Base-by-base conservation (phyloP, 2,329 filamentous ascomycete genomes). In the Cytospora piceicola region DNA sequence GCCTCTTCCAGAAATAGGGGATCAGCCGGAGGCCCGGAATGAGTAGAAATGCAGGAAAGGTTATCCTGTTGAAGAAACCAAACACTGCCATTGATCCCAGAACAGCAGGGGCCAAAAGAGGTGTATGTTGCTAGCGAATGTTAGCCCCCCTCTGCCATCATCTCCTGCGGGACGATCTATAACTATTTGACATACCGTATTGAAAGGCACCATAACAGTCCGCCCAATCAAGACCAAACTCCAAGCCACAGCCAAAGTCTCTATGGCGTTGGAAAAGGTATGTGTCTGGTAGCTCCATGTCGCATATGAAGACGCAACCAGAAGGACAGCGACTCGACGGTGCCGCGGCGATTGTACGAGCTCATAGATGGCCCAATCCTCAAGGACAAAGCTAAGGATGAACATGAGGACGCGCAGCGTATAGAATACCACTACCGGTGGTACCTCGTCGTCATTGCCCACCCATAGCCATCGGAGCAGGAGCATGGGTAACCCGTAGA, bases 241-340 rank as follows among this genome's bases (percentile, higher is more conserved):
- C 95, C 95, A 99, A 62, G 92, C 87, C 60, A 99, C 93, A 59
- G 94, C 85, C 71, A 99, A 82, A 3, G 95, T 98, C 81, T 99
- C 95, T 70, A 98, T 86, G 68, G 94, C 96, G 79, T 99, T 99
- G 69, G 94, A 98, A 77, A 99, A 98, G 15, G 95, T 98, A 78
- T 99, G 95, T 22, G 93, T 95, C 79, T 99, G 95, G 79, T 94
- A 97, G 54, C 94, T 97, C 94, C 95, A 99, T 57, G 95, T 99
- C 71, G 97, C 94, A 79, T 98, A 99, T 30, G 93, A 97, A 32
- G 94, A 98, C 55, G 94, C 93, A 67, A 97, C 91, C 65, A 99
- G 84, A 55, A 96, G 82, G 54, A 96, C 86, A 12, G 93, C 92
- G 63, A 90, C 82, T 71, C 87, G 87, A 69, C 93, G 89, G 73